phyloP scores from a whole-genome alignment of 1,284 basidiomycete species.

The Volvariella volvacea region DNA sequence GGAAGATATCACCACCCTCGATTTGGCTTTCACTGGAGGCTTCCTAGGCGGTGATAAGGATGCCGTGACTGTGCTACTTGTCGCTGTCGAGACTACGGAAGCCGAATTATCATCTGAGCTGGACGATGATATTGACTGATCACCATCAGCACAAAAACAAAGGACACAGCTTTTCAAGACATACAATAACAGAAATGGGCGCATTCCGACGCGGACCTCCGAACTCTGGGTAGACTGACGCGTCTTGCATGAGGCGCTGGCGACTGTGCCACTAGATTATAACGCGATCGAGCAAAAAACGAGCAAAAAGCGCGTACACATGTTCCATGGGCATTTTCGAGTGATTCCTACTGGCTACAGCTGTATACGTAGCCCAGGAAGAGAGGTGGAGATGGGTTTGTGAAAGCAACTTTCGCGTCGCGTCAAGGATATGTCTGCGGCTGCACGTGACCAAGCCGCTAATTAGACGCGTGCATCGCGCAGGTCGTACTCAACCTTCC shows the following conservation, averaged over 20 bases:
- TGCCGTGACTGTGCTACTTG: not conserved
- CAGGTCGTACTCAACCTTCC: too few relatives aligned
- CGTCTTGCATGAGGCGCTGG: constrained; percentile 5
- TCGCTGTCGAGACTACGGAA: constrained; percentile 8
- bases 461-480: too few relatives aligned
- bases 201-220: constrained; percentile 12
- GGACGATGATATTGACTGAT: constrained; percentile 15
- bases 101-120: constrained; percentile 14
- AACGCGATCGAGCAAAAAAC: not conserved
- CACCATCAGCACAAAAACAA: not conserved
- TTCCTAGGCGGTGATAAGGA: not conserved
- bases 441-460: too few relatives aligned
- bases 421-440: too few relatives aligned
- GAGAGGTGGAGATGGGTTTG: too few relatives aligned
- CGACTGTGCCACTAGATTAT: constrained; percentile 2
- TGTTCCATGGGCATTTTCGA: constrained; percentile 22
- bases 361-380: too few relatives aligned
- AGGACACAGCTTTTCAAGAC: constrained; percentile 9
- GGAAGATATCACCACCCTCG: constrained; percentile 19
- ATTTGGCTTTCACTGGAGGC: not conserved
- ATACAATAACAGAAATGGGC: constrained; percentile 18
- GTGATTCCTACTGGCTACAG: too few relatives aligned
- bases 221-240: constrained; percentile 11
- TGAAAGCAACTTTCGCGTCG: too few relatives aligned
- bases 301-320: constrained; percentile 16